Evolutionary conservation across 2,329 filamentous ascomycete species (phyloP).

Genomic region (Botrytis deweyae): DNA sequence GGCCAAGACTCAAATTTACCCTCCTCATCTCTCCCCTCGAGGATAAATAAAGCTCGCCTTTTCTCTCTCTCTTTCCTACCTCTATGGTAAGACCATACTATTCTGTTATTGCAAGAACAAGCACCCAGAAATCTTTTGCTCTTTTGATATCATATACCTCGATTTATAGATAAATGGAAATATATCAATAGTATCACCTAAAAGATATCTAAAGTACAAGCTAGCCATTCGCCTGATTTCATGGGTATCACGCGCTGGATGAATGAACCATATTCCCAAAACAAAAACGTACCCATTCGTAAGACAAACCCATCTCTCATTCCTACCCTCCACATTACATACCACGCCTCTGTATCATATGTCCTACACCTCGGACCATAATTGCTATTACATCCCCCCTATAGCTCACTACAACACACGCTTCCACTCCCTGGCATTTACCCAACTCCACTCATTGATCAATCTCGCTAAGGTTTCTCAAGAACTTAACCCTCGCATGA

Average conservation of each 20-base stretch:
- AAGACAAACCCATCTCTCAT: background rate
- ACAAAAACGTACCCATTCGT: background rate
- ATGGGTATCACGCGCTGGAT: background rate
- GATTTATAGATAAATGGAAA: background rate
- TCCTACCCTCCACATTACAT: background rate
- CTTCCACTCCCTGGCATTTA: background rate
- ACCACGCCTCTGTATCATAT: background rate
- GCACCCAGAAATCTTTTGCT: background rate
- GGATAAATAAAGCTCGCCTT: background rate
- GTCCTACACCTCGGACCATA: background rate
- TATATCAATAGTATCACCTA: background rate
- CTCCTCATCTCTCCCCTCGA: background rate
- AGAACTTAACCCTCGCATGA: slow-evolving; percentile 20
- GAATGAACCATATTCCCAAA: background rate
- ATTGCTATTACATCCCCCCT: background rate
- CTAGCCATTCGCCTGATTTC: background rate
- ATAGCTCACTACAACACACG: background rate
- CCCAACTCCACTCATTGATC: background rate
- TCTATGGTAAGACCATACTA: background rate
- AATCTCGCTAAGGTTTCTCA: background rate
- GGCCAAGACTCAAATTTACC: background rate
- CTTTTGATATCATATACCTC: background rate
- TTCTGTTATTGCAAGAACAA: background rate
- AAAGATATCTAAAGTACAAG: background rate
- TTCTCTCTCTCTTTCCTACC: background rate